phyloP scores from a whole-genome alignment of 1,284 basidiomycete genomes.

The Omphalotus olearius region DNA sequence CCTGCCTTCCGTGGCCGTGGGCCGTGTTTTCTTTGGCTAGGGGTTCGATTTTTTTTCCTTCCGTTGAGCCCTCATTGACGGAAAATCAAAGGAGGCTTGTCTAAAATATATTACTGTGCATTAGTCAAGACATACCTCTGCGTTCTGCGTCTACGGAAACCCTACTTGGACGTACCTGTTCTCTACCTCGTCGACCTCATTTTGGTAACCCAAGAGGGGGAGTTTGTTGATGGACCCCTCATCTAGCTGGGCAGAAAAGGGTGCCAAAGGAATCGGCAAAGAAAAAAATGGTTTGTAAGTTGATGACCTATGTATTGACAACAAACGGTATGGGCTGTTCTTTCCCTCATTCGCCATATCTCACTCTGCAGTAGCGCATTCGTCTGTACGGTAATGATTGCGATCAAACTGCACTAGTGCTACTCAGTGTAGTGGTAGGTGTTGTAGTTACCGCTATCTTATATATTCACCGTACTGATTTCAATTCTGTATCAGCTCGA shows the following conservation, averaged over 20 bases:
- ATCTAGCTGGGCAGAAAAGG: not conserved
- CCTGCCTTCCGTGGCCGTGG: too few relatives aligned
- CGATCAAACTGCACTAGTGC: conserved; percentile 52
- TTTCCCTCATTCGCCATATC: too few relatives aligned
- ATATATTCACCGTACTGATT: not conserved
- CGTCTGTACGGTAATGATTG: conserved; percentile 58
- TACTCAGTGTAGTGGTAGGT: conserved; percentile 22
- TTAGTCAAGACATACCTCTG: too few relatives aligned
- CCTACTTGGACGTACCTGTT: too few relatives aligned
- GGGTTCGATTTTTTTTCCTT: too few relatives aligned
- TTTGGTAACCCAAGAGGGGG: conserved; percentile 8
- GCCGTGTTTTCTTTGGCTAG: too few relatives aligned
- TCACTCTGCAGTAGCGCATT: conserved; percentile 29
- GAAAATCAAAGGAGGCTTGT: too few relatives aligned
- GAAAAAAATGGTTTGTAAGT: conserved; percentile 5
- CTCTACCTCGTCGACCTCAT: not conserved
- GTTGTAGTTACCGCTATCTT: not conserved
- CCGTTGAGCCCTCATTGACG: too few relatives aligned
- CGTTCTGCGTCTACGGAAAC: too few relatives aligned
- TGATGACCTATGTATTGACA: not conserved
- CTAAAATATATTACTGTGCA: too few relatives aligned
- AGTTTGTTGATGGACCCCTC: not conserved
- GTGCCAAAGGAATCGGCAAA: not conserved
- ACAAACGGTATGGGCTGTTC: too few relatives aligned
- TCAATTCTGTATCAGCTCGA: conserved; percentile 6